Conservation (phyloP, 352 stramenopile species). For the Pythium brassicae region DNA sequence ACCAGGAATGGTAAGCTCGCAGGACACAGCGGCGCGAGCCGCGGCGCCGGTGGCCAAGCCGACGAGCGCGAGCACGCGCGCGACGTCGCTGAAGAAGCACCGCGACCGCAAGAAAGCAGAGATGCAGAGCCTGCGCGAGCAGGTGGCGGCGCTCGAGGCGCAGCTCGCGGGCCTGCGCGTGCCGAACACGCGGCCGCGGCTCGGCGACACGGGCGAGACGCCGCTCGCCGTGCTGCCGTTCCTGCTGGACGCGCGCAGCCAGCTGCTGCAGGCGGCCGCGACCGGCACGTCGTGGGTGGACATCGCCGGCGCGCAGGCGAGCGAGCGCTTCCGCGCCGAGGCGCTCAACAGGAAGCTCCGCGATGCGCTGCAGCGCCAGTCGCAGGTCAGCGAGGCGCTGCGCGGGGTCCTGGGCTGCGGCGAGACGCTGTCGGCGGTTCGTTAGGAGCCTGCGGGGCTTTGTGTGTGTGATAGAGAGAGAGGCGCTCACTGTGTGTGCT, state of each 20-base stretch:
- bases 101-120: conserved; percentile 6
- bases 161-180: background rate
- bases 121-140: background rate
- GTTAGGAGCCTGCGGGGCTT: too few relatives aligned
- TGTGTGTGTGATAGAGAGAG: too few relatives aligned
- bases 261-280: background rate
- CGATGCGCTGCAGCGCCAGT: background rate
- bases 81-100: background rate
- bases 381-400: conserved; percentile 1
- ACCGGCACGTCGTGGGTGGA: conserved; percentile 1
- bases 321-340: conserved; percentile 1
- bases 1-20: background rate
- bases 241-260: background rate
- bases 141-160: conserved; percentile 1
- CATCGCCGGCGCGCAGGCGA: conserved; percentile 1
- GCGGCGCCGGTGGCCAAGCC: background rate
- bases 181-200: background rate
- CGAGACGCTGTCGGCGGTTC: too few relatives aligned
- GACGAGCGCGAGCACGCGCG: background rate
- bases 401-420: background rate
- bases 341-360: conserved; percentile 4
- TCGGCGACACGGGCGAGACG: too few relatives aligned
- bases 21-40: background rate
- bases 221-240: background rate
- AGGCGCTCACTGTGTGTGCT: conserved; percentile 60